These are phyloP conservation scores for Rhynchosporium graminicola DNA, from an alignment of 2,329 filamentous ascomycete species.

Conservation along the genomic window DNA sequence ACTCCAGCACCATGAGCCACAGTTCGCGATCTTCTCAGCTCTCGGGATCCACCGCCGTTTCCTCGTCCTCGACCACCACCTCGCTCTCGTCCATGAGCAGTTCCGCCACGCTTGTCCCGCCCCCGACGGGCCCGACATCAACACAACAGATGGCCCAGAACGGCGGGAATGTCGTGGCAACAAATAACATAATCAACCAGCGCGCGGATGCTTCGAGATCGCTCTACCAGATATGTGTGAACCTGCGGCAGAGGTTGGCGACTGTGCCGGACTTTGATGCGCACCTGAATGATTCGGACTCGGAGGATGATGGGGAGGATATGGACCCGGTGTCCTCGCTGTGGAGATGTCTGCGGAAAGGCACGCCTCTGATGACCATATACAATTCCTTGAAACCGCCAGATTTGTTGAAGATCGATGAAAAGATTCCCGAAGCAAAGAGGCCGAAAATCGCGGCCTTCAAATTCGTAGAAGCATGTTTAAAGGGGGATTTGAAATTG, in stretches of 20 bases:
- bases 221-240: constrained; percentile 92
- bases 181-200: constrained; percentile 95
- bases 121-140: constrained; percentile 43
- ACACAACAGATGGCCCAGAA: constrained; percentile 40
- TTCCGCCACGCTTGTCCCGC: constrained; percentile 39
- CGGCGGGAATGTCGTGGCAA: constrained; percentile 69
- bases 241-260: constrained; percentile 76
- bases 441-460: constrained; percentile 85
- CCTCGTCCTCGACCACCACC: constrained; percentile 40
- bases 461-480: constrained; percentile 88
- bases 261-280: constrained; percentile 82
- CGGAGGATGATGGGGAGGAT: constrained; percentile 63
- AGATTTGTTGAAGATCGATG: constrained; percentile 67
- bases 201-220: constrained; percentile 89
- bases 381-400: constrained; percentile 82
- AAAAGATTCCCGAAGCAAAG: constrained; percentile 67
- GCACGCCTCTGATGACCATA: constrained; percentile 81
- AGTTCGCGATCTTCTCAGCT: constrained; percentile 59
- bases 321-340: constrained; percentile 86
- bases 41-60: constrained; percentile 59
- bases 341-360: constrained; percentile 83
- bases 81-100: constrained; percentile 40
- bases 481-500: constrained; percentile 73
- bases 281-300: constrained; percentile 71
- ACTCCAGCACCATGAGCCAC: constrained; percentile 38